Conservation (phyloP, 2,329 filamentous ascomycete genomes). For the Colletotrichum higginsianum region DNA sequence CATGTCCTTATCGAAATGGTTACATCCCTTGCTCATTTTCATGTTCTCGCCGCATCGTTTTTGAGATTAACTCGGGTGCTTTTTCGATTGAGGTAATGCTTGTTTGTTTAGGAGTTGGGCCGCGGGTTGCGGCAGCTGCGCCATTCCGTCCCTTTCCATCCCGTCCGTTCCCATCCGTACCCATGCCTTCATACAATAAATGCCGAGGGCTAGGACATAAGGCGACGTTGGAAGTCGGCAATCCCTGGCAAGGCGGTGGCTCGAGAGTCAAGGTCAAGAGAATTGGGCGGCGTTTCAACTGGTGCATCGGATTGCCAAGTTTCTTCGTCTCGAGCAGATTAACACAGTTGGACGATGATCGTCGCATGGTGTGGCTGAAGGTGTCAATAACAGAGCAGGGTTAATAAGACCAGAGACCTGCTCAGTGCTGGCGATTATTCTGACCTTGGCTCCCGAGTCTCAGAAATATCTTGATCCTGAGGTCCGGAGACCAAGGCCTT, state of each 20-base stretch:
- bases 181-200: conserved; percentile 16
- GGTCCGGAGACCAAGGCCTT: not conserved
- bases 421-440: conserved; percentile 26
- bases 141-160: conserved; percentile 35
- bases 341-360: conserved; percentile 27
- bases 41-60: not conserved
- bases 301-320: conserved; percentile 38
- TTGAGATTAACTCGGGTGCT: not conserved
- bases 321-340: conserved; percentile 32
- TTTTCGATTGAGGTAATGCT: conserved; percentile 4
- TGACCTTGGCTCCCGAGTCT: conserved; percentile 6
- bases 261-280: not conserved
- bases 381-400: conserved; percentile 8
- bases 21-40: conserved; percentile 7
- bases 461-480: conserved; percentile 4
- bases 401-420: conserved; percentile 14
- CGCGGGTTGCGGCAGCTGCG: conserved; percentile 30
- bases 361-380: not conserved
- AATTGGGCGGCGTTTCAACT: conserved; percentile 37
- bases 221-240: conserved; percentile 11
- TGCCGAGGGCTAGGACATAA: conserved; percentile 31
- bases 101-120: conserved; percentile 25
- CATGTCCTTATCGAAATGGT: conserved; percentile 11
- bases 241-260: conserved; percentile 9
- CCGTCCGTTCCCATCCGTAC: conserved; percentile 29